phyloP scores from a whole-genome alignment of 2,329 filamentous ascomycete species.

The Tolypocladium sp. region DNA sequence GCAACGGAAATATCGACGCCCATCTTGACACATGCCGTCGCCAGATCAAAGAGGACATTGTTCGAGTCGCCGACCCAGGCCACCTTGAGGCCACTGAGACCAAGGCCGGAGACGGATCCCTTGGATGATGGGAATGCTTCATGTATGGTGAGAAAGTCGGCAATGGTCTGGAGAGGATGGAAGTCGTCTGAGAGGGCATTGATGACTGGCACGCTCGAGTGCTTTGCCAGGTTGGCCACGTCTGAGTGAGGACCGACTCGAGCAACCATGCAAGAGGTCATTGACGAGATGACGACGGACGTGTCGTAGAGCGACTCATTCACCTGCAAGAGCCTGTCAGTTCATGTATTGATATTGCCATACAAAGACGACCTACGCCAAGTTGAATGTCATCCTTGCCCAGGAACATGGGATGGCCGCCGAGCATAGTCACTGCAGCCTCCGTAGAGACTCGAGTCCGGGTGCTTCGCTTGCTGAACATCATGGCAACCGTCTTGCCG shows the following conservation, averaged over 20 bases:
- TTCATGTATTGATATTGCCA: not conserved
- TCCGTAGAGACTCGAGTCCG: conserved; percentile 91
- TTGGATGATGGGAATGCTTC: conserved; percentile 57
- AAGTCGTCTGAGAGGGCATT: conserved; percentile 84
- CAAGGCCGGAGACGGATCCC: conserved; percentile 37
- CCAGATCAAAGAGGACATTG: conserved; percentile 91
- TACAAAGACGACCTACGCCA: conserved; percentile 47
- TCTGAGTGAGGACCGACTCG: conserved; percentile 72
- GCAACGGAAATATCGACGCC: conserved; percentile 83
- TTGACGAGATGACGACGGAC: conserved; percentile 84
- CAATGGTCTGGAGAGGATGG: conserved; percentile 89
- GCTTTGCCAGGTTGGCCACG: conserved; percentile 58
- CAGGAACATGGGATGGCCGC: conserved; percentile 92
- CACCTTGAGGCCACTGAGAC: conserved; percentile 76
- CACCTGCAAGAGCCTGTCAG: conserved; percentile 36
- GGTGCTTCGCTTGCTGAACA: conserved; percentile 94
- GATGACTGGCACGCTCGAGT: conserved; percentile 73
- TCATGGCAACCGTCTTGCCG: conserved; percentile 82
- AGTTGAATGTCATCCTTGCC: conserved; percentile 95
- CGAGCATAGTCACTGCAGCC: conserved; percentile 77
- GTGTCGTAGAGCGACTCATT: conserved; percentile 96
- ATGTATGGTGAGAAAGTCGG: conserved; percentile 85
- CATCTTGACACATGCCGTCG: conserved; percentile 78
- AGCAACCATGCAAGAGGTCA: conserved; percentile 77
- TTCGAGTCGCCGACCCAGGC: conserved; percentile 97